A percentile compares a stretch with the other conserved stretches of the same genome.
Conservation (phyloP, 768 basidiomycete species). For the Rhizopogon roseolus region DNA sequence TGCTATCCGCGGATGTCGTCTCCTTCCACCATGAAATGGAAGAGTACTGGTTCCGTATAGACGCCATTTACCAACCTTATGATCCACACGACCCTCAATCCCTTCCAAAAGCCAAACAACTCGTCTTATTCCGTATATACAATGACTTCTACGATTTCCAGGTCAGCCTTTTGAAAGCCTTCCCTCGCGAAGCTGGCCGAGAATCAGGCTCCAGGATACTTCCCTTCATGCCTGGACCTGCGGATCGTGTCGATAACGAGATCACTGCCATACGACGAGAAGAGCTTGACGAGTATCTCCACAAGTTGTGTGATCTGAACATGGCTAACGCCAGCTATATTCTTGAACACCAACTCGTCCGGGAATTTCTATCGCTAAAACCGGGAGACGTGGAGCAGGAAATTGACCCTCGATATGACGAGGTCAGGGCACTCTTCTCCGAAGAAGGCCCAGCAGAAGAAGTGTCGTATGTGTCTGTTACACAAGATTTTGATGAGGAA, state of each 20-base stretch:
- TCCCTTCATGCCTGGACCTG: conserved; percentile 97
- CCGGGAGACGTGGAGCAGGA: conserved; percentile 81
- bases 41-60: conserved; percentile 96
- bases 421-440: conserved; percentile 52
- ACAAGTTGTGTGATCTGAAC: conserved; percentile 71
- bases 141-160: conserved; percentile 99
- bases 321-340: conserved; percentile 69
- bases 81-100: conserved; percentile 47
- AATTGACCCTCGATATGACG: conserved; percentile 52
- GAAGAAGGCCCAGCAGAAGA: conserved; percentile 28
- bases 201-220: conserved; percentile 67
- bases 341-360: conserved; percentile 72
- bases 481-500: conserved; percentile 34
- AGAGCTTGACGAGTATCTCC: conserved; percentile 88
- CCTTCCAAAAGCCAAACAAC: conserved; percentile 65
- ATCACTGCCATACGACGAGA: conserved; percentile 75
- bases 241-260: conserved; percentile 74
- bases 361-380: conserved; percentile 78
- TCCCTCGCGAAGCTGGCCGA: conserved; percentile 90
- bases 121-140: conserved; percentile 92
- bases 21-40: conserved; percentile 98
- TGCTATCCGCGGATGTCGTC: conserved; percentile 83
- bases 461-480: conserved; percentile 17
- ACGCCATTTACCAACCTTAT: conserved; percentile 86
- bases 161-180: conserved; percentile 77